Conservation (phyloP, 331 rosid species). For the Erythrophleum ivorense region DNA sequence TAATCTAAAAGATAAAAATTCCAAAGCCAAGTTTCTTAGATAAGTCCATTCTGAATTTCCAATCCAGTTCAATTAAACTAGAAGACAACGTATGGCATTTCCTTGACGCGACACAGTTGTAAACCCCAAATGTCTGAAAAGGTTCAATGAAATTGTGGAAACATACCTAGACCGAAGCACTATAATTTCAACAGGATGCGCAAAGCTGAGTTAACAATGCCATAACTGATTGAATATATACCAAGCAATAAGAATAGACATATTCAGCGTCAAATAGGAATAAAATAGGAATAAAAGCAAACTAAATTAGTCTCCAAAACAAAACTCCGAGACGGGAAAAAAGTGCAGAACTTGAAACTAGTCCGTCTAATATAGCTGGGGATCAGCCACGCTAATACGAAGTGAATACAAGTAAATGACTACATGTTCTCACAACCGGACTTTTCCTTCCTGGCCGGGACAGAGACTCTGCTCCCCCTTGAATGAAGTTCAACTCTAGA, state of each 20-base stretch:
- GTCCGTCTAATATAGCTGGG: slow-evolving; percentile 12
- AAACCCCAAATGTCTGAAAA: neutral
- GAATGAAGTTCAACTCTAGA: slow-evolving; percentile 52
- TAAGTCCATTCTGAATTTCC: neutral
- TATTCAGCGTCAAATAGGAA: slow-evolving; percentile 33
- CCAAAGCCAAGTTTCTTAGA: neutral
- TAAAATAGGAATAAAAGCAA: slow-evolving; percentile 28
- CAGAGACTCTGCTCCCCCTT: slow-evolving; percentile 40
- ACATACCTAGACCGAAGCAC: neutral
- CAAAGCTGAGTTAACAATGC: neutral
- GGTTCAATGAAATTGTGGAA: neutral
- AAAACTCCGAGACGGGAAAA: slow-evolving; percentile 51
- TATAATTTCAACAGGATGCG: neutral
- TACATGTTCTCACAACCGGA: neutral
- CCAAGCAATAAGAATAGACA: slow-evolving; percentile 35
- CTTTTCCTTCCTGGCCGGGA: neutral
- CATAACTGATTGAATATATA: neutral
- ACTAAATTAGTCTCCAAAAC: slow-evolving; percentile 43
- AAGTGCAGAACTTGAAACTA: slow-evolving; percentile 32
- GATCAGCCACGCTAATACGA: slow-evolving; percentile 36
- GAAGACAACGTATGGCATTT: neutral
- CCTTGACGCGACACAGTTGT: neutral
- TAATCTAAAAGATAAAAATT: neutral
- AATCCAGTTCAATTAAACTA: neutral
- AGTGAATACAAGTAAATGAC: slow-evolving; percentile 35